Evolutionary conservation across 2,329 filamentous ascomycete genomes (phyloP).

Genomic region (Camillea tinctor): DNA sequence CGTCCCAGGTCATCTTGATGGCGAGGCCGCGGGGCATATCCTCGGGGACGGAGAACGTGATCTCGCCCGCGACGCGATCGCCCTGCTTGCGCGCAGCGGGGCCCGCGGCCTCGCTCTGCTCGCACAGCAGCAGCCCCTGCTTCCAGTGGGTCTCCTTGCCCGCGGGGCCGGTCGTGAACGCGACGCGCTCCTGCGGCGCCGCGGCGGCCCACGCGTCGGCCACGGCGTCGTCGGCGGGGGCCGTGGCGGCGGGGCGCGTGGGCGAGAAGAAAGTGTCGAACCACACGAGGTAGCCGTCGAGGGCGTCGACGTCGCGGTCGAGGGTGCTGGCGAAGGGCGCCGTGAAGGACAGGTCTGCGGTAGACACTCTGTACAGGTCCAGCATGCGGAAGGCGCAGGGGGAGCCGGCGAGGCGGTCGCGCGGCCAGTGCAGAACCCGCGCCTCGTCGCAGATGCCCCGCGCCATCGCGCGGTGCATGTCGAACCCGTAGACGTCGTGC

Average conservation of each 20-base stretch:
- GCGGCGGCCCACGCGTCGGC: conserved; percentile 57
- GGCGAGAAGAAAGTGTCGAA: conserved; percentile 91
- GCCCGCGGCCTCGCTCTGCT: conserved; percentile 38
- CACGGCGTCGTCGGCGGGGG: conserved; percentile 44
- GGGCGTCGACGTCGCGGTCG: conserved; percentile 58
- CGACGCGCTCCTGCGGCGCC: conserved; percentile 57
- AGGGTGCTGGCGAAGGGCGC: conserved; percentile 64
- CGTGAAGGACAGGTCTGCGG: conserved; percentile 74
- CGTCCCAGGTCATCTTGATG: conserved; percentile 63
- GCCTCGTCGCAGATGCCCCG: conserved; percentile 77
- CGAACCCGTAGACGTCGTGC: conserved; percentile 91
- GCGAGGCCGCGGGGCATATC: conserved; percentile 68
- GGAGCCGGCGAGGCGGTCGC: conserved; percentile 56
- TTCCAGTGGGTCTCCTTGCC: conserved; percentile 85
- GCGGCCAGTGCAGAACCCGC: conserved; percentile 71
- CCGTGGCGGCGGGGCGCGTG: conserved; percentile 42
- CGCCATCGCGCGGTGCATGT: conserved; percentile 83
- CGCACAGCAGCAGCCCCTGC: conserved; percentile 73
- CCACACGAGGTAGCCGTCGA: conserved; percentile 92
- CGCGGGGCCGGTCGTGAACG: conserved; percentile 83
- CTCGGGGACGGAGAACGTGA: conserved; percentile 68
- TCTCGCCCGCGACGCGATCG: conserved; percentile 61
- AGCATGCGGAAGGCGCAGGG: conserved; percentile 70
- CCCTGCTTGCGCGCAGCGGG: conserved; percentile 43
- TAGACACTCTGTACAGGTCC: conserved; percentile 70